Evolutionary conservation across 148 eudicot species (phyloP).

Genomic region (Nepenthes mirabilis): DNA sequence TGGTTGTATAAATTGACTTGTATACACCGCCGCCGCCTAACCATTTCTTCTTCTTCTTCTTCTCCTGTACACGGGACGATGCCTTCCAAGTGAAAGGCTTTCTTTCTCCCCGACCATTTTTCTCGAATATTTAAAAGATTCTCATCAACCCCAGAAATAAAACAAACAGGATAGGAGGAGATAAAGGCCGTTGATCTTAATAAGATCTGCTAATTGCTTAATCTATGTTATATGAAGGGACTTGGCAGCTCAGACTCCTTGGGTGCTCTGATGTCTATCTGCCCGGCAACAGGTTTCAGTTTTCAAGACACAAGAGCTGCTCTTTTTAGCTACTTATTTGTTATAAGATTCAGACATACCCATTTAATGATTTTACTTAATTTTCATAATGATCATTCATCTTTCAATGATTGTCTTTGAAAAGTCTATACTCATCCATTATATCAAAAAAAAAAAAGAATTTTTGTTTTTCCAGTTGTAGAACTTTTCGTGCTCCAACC

Average conservation of each 20-base stretch:
- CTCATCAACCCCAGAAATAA: neutral
- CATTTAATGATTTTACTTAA: too few relatives aligned
- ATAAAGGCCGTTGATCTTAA: neutral
- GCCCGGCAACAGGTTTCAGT: slow-evolving; percentile 5
- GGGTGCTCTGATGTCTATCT: slow-evolving; percentile 2
- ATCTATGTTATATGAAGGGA: slow-evolving; percentile 1
- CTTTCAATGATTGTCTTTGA: neutral
- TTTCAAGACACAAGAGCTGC: neutral
- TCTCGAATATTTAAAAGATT: too few relatives aligned
- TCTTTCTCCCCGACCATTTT: neutral
- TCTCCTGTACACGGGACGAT: slow-evolving; percentile 1
- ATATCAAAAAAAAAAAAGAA: too few relatives aligned
- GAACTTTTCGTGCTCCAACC: too few relatives aligned
- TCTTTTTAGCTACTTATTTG: neutral
- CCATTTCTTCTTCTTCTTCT: slow-evolving; percentile 4
- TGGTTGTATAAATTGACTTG: neutral
- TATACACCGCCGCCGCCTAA: neutral
- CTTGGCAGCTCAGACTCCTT: slow-evolving; percentile 6
- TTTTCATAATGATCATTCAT: too few relatives aligned
- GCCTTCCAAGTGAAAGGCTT: neutral
- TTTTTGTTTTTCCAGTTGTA: too few relatives aligned
- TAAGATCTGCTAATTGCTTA: neutral
- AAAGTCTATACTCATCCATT: too few relatives aligned
- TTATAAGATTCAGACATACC: neutral
- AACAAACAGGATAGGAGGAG: neutral